Conservation (phyloP, 352 stramenopile genomes). For the Globisporangium megalacanthum region DNA sequence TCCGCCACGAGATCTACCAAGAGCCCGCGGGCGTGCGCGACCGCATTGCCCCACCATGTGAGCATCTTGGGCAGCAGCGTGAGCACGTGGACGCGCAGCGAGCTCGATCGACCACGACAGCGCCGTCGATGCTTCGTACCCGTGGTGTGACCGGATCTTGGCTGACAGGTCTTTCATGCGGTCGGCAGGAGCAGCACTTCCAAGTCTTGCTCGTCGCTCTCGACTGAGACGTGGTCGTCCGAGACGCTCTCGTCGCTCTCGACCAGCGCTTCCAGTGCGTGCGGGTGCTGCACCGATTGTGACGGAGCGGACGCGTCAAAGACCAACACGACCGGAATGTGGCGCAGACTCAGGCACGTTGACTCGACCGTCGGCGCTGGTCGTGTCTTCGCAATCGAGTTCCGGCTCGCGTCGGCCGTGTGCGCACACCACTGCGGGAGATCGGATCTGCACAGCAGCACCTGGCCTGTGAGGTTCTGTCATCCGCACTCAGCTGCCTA, state of each 20-base stretch:
- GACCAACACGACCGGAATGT: constrained; percentile 24
- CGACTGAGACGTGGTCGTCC: constrained; percentile 42
- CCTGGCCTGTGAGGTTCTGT: too few species aligned
- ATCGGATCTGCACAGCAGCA: constrained; percentile 19
- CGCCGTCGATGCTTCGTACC: constrained; percentile 65
- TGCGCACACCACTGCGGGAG: constrained; percentile 21
- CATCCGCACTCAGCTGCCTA: too few species aligned
- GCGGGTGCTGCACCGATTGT: constrained; percentile 8
- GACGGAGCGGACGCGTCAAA: constrained; percentile 20
- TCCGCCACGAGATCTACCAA: constrained; percentile 68
- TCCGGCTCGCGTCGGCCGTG: too few species aligned
- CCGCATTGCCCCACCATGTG: constrained; percentile 69
- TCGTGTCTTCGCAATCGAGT: constrained; percentile 65
- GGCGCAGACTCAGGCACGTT: constrained; percentile 60
- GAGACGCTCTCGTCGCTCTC: constrained; percentile 57
- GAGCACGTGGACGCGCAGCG: constrained; percentile 56
- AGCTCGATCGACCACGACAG: constrained; percentile 70
- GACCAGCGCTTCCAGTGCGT: constrained; percentile 10
- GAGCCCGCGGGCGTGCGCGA: constrained; percentile 58
- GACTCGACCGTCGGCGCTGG: constrained; percentile 67
- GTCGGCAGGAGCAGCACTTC: constrained; percentile 58
- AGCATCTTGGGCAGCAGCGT: constrained; percentile 67
- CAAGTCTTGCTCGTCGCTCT: constrained; percentile 57
- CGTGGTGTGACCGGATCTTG: constrained; percentile 60
- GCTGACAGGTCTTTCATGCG: constrained; percentile 55